Base-by-base conservation (phyloP, 331 rosid species). In the Acacia concinna region DNA sequence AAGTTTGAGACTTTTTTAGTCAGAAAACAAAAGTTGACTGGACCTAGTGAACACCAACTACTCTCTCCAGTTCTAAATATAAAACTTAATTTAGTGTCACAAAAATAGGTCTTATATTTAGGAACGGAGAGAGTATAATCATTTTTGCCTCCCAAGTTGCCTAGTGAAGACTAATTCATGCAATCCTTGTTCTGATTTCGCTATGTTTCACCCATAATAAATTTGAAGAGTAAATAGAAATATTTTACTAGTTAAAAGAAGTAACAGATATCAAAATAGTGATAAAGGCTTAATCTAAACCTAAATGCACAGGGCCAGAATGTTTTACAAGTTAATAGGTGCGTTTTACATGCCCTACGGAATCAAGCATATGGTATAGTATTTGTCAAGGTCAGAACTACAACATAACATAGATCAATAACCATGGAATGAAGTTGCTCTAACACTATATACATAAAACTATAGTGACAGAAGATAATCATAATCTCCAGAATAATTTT, bases 361-460 rank as follows among this genome's bases (percentile, higher is more conserved):
- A 51, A 20, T 20, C 13, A 59, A 27, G 17, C 18, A 59, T 14
- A 11, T 59, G 30, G 65, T 12, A 62, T 17, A 32, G 11, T 64
- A 34, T 17, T 34, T 17, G 43, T 34, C 14, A 32, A 32, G 44
- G 70, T 64, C 25, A 64, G 20, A 65, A 65, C 28, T 34, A 65
- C 17, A 65, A 65, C 37, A 68, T 21, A 11, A 68, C 12, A 65
- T 23, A 71, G 71, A 73, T 44, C 44, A 56, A 72, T 54, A 52
- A 47, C 41, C 30, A 66, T 21, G 35, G 64, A 15, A 27, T 46
- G 25, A 69, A 38, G 68, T 71, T 56, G 43, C 57, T 80, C 81
- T 52, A 21, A 52, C 60, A 52, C 28, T 28, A 59, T 25, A 9
- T 25, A 59, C 18, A 59, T 3, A 15, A 28, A 57, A 25, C 14